Percentiles rank a stretch among this genome's conserved stretches.
Conservation (phyloP, 192 early-diverging fungal species). For the Mortierella antarctica region DNA sequence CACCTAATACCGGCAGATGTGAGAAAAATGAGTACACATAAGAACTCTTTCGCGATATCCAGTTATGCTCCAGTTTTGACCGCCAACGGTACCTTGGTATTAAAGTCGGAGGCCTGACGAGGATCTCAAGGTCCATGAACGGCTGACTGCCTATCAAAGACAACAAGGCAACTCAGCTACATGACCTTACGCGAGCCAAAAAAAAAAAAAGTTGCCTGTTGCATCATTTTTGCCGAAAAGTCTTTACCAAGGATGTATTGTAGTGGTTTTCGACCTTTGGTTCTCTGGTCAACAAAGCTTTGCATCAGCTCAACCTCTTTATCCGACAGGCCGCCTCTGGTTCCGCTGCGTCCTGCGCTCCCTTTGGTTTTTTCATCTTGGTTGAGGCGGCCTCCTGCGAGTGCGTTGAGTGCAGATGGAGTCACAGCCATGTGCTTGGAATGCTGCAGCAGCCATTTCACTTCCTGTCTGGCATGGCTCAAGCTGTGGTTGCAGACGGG, state of each 20-base stretch:
- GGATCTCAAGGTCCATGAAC: slow-evolving; percentile 82
- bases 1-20: slow-evolving; percentile 54
- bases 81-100: slow-evolving; percentile 77
- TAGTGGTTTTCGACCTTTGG: slow-evolving; percentile 79
- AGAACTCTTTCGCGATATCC: neutral
- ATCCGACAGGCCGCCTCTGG: slow-evolving; percentile 4
- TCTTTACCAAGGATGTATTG: slow-evolving; percentile 88
- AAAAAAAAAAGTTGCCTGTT: neutral
- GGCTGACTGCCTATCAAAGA: slow-evolving; percentile 73
- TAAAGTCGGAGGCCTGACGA: slow-evolving; percentile 76
- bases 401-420: too few species aligned
- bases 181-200: neutral
- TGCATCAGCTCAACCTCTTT: slow-evolving; percentile 49
- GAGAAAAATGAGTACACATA: neutral
- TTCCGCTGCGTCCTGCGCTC: neutral
- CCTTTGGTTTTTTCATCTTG: neutral
- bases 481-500: slow-evolving; percentile 49
- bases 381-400: neutral
- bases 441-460: slow-evolving; percentile 54
- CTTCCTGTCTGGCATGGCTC: slow-evolving; percentile 53
- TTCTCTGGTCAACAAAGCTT: slow-evolving; percentile 64
- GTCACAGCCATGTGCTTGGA: slow-evolving; percentile 8
- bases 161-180: neutral
- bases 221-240: neutral
- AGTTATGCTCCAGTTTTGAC: neutral